Conservation (phyloP, 2,329 filamentous ascomycete species). For the Phoma sp. region DNA sequence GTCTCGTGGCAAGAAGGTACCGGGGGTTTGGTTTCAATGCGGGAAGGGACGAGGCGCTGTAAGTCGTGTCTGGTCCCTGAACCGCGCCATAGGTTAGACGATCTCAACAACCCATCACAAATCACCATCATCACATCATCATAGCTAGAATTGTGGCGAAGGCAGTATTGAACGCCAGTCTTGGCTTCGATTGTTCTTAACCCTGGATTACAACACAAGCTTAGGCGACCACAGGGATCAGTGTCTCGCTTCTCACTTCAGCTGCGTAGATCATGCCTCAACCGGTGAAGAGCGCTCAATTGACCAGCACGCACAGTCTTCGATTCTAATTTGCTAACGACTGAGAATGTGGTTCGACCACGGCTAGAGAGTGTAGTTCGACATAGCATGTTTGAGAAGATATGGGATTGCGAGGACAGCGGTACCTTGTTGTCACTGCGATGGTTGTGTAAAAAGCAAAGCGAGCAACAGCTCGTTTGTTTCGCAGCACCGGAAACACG, state of each 20-base stretch:
- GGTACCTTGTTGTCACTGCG: not conserved
- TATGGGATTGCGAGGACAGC: conserved; percentile 1
- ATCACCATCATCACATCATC: conserved; percentile 2
- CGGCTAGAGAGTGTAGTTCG: not conserved
- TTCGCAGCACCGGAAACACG: not conserved
- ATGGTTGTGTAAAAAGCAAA: conserved; percentile 9
- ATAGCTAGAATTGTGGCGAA: not conserved
- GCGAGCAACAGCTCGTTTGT: conserved; percentile 1
- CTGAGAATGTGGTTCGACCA: too few species aligned
- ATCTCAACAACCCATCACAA: not conserved
- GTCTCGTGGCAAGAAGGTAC: not conserved
- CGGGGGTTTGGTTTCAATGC: not conserved
- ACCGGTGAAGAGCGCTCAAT: conserved; percentile 1
- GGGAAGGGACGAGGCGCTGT: conserved; percentile 1
- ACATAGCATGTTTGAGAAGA: not conserved
- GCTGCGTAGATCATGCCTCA: not conserved
- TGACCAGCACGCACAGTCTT: not conserved
- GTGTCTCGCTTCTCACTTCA: conserved; percentile 1
- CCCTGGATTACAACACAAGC: conserved; percentile 2
- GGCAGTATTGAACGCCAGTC: not conserved
- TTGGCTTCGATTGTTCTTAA: conserved; percentile 5
- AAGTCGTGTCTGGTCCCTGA: not conserved
- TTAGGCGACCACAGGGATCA: conserved; percentile 5
- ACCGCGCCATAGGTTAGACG: not conserved
- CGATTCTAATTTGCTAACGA: too few species aligned